Evolutionary conservation across 75 land plant species (phyloP).

Genomic region (Isoetes taiwanensis): DNA sequence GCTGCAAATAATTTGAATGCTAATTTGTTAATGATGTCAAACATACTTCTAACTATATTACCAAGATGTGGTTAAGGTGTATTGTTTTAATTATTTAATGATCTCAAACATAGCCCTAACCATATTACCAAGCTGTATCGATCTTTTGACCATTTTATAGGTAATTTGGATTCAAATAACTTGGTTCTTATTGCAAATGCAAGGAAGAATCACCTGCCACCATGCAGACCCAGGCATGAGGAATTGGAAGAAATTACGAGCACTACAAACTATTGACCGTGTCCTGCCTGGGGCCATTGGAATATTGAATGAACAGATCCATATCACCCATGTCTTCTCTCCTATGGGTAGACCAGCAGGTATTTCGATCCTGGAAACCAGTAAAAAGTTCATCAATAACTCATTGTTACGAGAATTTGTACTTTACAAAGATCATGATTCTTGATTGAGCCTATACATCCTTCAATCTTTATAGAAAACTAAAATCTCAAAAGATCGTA

Average conservation of each 20-base stretch:
- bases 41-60: neutral
- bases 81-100: too few relatives aligned
- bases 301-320: neutral
- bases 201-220: constrained; percentile 68
- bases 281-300: constrained; percentile 15
- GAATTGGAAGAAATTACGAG: constrained; percentile 27
- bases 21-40: neutral
- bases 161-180: neutral
- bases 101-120: neutral
- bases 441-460: constrained; percentile 1
- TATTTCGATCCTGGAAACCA: neutral
- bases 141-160: neutral
- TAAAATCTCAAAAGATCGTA: too few relatives aligned
- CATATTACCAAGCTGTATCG: neutral
- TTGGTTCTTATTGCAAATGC: neutral
- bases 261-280: constrained; percentile 17
- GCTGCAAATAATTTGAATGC: constrained; percentile 12
- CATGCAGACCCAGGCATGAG: constrained; percentile 82
- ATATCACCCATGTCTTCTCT: neutral
- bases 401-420: neutral
- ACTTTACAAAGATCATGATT: constrained; percentile 11
- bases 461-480: too few relatives aligned
- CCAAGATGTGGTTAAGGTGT: too few relatives aligned
- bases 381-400: neutral
- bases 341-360: neutral